Evolutionary conservation across 2,329 filamentous ascomycete genomes (phyloP).

Genomic region (Aspergillus sclerotialis): DNA sequence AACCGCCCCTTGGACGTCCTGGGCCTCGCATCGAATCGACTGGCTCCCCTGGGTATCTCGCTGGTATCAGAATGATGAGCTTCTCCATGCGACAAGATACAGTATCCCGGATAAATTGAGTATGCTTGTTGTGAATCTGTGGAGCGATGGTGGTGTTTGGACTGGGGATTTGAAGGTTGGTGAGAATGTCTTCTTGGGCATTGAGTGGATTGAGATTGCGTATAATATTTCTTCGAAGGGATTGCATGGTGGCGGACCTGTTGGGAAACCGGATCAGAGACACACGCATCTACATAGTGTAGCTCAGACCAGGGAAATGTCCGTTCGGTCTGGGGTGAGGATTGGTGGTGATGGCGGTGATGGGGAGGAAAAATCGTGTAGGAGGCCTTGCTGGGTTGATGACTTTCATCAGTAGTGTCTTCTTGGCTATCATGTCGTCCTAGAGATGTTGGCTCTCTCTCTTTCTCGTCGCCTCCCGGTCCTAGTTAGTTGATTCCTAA

Average conservation of each 20-base stretch:
- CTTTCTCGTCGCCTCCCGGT: no score
- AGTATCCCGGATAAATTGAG: slow-evolving; percentile 31
- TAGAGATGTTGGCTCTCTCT: no score
- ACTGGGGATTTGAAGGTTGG: slow-evolving; percentile 34
- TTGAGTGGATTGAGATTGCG: slow-evolving; percentile 37
- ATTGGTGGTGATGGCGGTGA: neutral
- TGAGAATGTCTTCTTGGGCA: slow-evolving; percentile 29
- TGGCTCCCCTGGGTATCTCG: slow-evolving; percentile 29
- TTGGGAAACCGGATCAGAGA: neutral
- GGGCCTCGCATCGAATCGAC: slow-evolving; percentile 36
- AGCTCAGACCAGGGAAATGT: neutral
- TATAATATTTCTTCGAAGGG: slow-evolving; percentile 27
- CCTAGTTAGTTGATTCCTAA: no score
- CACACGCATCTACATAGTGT: neutral
- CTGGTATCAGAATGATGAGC: slow-evolving; percentile 30
- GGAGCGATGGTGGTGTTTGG: slow-evolving; percentile 38
- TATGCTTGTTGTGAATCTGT: slow-evolving; percentile 34
- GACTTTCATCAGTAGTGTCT: neutral
- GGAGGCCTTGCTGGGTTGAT: slow-evolving; percentile 6
- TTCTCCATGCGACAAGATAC: slow-evolving; percentile 26
- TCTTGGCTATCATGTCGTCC: no score
- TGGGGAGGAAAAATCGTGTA: neutral
- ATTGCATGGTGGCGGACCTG: neutral
- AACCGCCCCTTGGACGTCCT: slow-evolving; percentile 31
- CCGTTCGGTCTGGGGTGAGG: neutral